Conservation (phyloP, 805 yeast genomes). For the Brettanomyces custersianus region DNA sequence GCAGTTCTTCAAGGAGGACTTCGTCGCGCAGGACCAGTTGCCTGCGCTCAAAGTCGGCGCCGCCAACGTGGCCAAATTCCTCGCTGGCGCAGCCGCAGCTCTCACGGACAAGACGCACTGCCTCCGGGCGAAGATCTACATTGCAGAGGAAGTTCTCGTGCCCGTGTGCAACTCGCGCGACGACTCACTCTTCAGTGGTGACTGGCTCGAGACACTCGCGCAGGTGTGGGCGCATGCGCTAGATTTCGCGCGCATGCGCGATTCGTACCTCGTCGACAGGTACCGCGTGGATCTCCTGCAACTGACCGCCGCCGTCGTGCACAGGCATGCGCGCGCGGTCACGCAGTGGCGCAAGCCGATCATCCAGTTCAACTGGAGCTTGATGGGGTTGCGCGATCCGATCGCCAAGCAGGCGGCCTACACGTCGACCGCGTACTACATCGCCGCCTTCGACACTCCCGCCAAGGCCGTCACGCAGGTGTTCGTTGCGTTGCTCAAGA, state of each 20-base stretch:
- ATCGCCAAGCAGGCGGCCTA: conserved; percentile 90
- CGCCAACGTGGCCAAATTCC: too few relatives aligned
- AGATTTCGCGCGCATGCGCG: conserved; percentile 40
- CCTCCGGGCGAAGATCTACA: conserved; percentile 48
- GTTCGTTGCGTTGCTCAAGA: conserved; percentile 78
- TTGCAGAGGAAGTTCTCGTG: conserved; percentile 55
- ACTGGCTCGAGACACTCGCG: conserved; percentile 60
- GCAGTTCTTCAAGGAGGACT: too few relatives aligned
- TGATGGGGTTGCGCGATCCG: conserved; percentile 79
- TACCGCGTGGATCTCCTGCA: conserved; percentile 74
- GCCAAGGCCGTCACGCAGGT: conserved; percentile 83
- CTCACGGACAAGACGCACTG: conserved; percentile 37
- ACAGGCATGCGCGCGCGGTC: conserved; percentile 53
- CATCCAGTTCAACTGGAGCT: conserved; percentile 91
- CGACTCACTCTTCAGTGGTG: too few relatives aligned
- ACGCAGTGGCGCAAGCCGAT: conserved; percentile 68
- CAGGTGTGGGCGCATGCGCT: conserved; percentile 67
- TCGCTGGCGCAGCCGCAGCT: too few relatives aligned
- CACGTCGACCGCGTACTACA: conserved; percentile 78
- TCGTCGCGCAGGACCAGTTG: too few relatives aligned
- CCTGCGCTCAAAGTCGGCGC: too few relatives aligned
- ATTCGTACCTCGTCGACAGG: conserved; percentile 64
- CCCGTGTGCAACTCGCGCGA: too few relatives aligned
- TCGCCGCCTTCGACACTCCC: conserved; percentile 82
- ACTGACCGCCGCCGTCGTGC: conserved; percentile 66